Evolutionary conservation across 108 stramenopile species (phyloP), one percentile per base, ranked within the genome.

Genomic region (Conticribra weissflogii): DNA sequence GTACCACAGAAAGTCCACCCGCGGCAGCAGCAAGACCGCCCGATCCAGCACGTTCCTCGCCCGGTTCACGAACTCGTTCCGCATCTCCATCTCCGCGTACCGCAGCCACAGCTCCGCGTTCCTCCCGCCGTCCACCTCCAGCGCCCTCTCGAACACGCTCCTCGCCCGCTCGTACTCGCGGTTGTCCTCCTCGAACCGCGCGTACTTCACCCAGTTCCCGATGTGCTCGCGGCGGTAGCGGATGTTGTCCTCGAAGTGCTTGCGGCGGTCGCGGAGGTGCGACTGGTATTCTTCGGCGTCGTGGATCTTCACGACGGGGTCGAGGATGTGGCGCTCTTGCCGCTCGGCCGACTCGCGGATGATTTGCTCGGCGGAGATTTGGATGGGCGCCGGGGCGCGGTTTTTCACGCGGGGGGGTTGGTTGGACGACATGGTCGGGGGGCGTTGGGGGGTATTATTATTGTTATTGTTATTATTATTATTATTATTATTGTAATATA

Each of bases 301-400:
- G 50, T 97, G 96, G 67, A 99, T 93, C 62, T 93, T 91, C 21
- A 89, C 87, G 29, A 91, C 71, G 19, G 90, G 92, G 41, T 90
- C 88, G 31, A 95, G 66, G 41, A 78, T 74, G 63, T 88, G 85
- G 18, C 76, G 74, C 55, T 94, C 89, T 72, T 97, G 92, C 21
- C 97, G 86, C 66, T 98, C 98, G 27, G 96, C 86, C 7, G 98
- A 97, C 72, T 98, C 99, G 44, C 97, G 89, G 29, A 99, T 59
- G 32, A 99, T 91, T 86, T 99, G 99, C 78, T 99, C 99, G 44
- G 99, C 97, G 32, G 94, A 94, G 69, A 99, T 98, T 83, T 99
- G 99, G 74, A 99, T 97, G 48, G 96, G 89, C 28, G 99, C 99
- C 34, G 99, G 98, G 47, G 99, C 99, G 31, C 99, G 91, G 80